Base-by-base conservation (phyloP, 768 basidiomycete species). In the Cyathus striatus region DNA sequence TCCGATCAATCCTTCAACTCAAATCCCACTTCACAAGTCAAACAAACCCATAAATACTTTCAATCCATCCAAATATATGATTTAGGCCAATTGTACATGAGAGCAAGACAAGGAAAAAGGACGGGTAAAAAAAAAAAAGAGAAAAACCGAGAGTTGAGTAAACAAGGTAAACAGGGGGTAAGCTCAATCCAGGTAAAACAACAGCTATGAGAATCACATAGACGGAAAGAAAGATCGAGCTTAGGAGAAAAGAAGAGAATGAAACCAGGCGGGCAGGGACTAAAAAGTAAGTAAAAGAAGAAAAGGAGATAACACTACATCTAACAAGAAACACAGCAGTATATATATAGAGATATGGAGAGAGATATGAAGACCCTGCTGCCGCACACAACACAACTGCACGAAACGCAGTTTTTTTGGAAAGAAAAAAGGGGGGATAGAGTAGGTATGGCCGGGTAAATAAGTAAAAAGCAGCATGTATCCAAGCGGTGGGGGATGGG, bases 11-110 rank as follows among this genome's bases (percentile, higher is more conserved):
- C n/a, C n/a, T n/a, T n/a, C n/a, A n/a, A n/a, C n/a, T n/a, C n/a
- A n/a, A n/a, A n/a, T n/a, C n/a, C n/a, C n/a, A n/a, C n/a, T n/a
- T n/a, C n/a, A n/a, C n/a, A n/a, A n/a, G n/a, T n/a, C n/a, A n/a
- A n/a, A n/a, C n/a, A n/a, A n/a, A n/a, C n/a, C n/a, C n/a, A n/a
- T n/a, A n/a, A n/a, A n/a, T n/a, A n/a, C n/a, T n/a, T n/a, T n/a
- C n/a, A n/a, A n/a, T 53, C 49, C 52, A 53, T 55, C 54, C 52
- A 51, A 44, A 51, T 44, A 47, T 49, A 49, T 46, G 52, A 51
- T 49, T 46, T 44, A 50, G 40, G 42, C 49, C 47, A 38, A 38
- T 46, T 50, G 43, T 56, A 56, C 55, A 56, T 48, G 46, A 42
- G 42, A 39, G 50, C 47, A 47, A 40, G 38, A 26, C 45, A 52